Evolutionary conservation across 139 green algal species (phyloP).

Genomic region (Pseudopediastrum boryanum): DNA sequence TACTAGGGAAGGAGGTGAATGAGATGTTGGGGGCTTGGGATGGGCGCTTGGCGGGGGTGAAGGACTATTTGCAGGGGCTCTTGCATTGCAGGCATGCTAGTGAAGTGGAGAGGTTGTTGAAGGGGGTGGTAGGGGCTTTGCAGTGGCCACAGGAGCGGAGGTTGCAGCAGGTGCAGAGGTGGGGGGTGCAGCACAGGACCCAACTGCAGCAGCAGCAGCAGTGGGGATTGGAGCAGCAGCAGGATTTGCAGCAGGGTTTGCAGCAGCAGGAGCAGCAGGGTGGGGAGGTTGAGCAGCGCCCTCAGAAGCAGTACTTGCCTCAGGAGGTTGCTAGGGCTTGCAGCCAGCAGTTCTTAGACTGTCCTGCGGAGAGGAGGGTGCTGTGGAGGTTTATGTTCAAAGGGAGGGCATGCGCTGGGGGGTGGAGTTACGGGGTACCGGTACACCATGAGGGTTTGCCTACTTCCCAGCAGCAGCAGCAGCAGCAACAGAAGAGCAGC

Average conservation of each 20-base stretch:
- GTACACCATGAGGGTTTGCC: neutral
- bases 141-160: too few species aligned
- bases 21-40: too few species aligned
- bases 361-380: conserved; percentile 25
- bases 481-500: neutral
- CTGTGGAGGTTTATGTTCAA: conserved; percentile 31
- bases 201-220: conserved; percentile 23
- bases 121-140: too few species aligned
- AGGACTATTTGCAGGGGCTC: too few species aligned
- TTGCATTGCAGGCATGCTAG: too few species aligned
- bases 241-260: neutral
- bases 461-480: conserved; percentile 12
- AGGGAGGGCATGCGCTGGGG: neutral
- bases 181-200: too few species aligned
- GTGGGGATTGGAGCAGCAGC: neutral
- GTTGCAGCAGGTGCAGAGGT: too few species aligned
- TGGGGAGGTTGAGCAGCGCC: neutral
- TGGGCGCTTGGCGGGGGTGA: too few species aligned
- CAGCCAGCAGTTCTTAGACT: conserved; percentile 31
- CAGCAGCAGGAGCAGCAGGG: neutral
- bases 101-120: too few species aligned
- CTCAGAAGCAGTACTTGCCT: neutral
- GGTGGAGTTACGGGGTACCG: too few species aligned
- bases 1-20: too few species aligned
- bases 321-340: neutral